phyloP scores from a whole-genome alignment of 2,329 filamentous ascomycete species.

The Phialophora verrucosa region DNA sequence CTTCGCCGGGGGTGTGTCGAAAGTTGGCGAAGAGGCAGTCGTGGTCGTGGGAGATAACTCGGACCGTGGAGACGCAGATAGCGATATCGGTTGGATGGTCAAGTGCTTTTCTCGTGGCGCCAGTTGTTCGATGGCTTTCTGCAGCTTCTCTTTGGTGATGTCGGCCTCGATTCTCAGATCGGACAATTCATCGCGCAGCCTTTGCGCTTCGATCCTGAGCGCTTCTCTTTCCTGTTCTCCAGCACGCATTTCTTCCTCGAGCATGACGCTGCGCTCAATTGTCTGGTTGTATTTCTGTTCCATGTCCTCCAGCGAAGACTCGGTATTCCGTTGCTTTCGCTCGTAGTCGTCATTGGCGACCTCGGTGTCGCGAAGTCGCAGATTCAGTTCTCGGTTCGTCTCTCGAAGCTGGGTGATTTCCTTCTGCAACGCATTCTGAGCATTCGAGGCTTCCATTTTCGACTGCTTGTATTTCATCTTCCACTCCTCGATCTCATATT shows the following conservation, averaged over 20 bases:
- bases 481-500: slow-evolving; percentile 96
- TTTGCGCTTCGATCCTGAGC: slow-evolving; percentile 87
- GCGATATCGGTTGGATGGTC: slow-evolving; percentile 52
- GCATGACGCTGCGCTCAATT: slow-evolving; percentile 87
- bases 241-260: slow-evolving; percentile 91
- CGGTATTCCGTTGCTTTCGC: slow-evolving; percentile 91
- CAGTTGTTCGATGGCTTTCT: slow-evolving; percentile 65
- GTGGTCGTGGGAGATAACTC: slow-evolving; percentile 80
- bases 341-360: slow-evolving; percentile 99
- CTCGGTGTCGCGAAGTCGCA: slow-evolving; percentile 90
- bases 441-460: slow-evolving; percentile 82
- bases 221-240: slow-evolving; percentile 90
- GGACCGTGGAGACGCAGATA: slow-evolving; percentile 55
- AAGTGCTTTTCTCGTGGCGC: slow-evolving; percentile 59
- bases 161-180: slow-evolving; percentile 95
- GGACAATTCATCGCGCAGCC: slow-evolving; percentile 85
- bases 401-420: slow-evolving; percentile 93
- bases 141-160: slow-evolving; percentile 91
- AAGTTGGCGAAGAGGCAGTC: slow-evolving; percentile 83
- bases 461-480: slow-evolving; percentile 98
- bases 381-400: slow-evolving; percentile 76
- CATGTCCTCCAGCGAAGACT: slow-evolving; percentile 92
- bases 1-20: slow-evolving; percentile 82
- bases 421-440: slow-evolving; percentile 87
- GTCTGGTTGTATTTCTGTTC: slow-evolving; percentile 96